Evolutionary conservation across 306 rosid genomes (phyloP).

Genomic region (Cucumis hystrix): DNA sequence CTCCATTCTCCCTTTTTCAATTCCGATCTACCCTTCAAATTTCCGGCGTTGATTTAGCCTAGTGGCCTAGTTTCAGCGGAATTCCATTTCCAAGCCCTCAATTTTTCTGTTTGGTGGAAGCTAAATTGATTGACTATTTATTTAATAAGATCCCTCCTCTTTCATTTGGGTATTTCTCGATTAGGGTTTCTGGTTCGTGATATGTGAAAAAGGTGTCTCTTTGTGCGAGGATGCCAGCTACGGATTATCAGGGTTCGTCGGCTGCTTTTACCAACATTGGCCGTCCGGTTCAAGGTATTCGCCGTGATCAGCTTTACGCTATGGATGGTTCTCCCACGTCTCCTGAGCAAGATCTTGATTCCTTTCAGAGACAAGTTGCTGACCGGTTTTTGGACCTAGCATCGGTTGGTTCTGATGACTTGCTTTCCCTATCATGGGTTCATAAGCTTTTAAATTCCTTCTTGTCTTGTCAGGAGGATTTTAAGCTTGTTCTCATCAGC

Average conservation of each 20-base stretch:
- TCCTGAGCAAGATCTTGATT: constrained; percentile 36
- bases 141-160: background rate
- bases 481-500: constrained; percentile 36
- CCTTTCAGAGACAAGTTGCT: constrained; percentile 45
- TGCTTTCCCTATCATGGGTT: constrained; percentile 65
- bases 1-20: background rate
- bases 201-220: background rate
- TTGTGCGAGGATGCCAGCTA: constrained; percentile 49
- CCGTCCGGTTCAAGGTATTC: constrained; percentile 2
- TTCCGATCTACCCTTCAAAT: background rate
- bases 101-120: background rate
- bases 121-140: background rate
- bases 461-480: constrained; percentile 51
- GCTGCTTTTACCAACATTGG: constrained; percentile 14
- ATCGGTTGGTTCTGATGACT: constrained; percentile 17
- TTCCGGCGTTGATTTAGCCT: background rate
- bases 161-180: background rate
- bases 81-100: background rate
- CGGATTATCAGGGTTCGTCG: constrained; percentile 51
- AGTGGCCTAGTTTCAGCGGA: background rate
- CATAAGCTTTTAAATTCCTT: constrained; percentile 57
- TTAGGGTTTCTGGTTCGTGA: constrained; percentile 1
- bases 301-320: constrained; percentile 33
- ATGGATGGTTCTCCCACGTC: constrained; percentile 28
- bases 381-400: constrained; percentile 41